Percentiles rank a stretch among this genome's conserved stretches.
Conservation (phyloP, 1,284 basidiomycete genomes). For the Marasmius tenuissimus region DNA sequence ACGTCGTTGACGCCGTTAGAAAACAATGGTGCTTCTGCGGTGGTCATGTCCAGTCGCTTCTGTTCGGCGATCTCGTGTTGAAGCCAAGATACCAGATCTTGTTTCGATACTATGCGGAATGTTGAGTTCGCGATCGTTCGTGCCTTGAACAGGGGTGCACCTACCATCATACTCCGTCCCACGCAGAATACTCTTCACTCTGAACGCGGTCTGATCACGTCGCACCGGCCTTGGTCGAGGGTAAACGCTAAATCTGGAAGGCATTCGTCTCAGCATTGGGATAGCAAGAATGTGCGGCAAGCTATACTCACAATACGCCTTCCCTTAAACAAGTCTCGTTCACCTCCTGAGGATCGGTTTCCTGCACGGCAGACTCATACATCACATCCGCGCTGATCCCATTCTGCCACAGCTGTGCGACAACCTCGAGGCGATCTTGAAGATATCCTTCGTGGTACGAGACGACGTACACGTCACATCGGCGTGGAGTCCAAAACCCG, state of each 20-base stretch:
- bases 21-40: constrained; percentile 51
- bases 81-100: constrained; percentile 72
- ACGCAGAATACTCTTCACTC: constrained; percentile 76
- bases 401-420: constrained; percentile 76
- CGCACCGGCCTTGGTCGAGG: constrained; percentile 58
- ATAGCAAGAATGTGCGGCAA: constrained; percentile 1
- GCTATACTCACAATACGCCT: constrained; percentile 67
- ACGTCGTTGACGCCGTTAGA: constrained; percentile 28
- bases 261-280: constrained; percentile 1
- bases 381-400: constrained; percentile 86
- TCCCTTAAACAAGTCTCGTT: constrained; percentile 70
- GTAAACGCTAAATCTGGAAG: constrained; percentile 66
- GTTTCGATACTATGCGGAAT: constrained; percentile 51
- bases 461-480: constrained; percentile 84
- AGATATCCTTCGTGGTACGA: constrained; percentile 77
- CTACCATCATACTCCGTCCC: constrained; percentile 74
- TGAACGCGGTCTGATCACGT: constrained; percentile 68
- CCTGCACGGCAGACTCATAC: constrained; percentile 72
- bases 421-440: constrained; percentile 77
- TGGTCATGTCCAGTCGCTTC: constrained; percentile 65
- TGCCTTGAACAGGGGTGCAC: background rate
- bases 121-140: background rate
- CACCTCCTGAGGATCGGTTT: constrained; percentile 56
- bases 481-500: constrained; percentile 83
- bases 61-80: constrained; percentile 77